A percentile compares a stretch with the other conserved stretches of the same genome.
Evolutionary conservation across 768 basidiomycete species (phyloP).

Genomic region (Podaxis sp.): DNA sequence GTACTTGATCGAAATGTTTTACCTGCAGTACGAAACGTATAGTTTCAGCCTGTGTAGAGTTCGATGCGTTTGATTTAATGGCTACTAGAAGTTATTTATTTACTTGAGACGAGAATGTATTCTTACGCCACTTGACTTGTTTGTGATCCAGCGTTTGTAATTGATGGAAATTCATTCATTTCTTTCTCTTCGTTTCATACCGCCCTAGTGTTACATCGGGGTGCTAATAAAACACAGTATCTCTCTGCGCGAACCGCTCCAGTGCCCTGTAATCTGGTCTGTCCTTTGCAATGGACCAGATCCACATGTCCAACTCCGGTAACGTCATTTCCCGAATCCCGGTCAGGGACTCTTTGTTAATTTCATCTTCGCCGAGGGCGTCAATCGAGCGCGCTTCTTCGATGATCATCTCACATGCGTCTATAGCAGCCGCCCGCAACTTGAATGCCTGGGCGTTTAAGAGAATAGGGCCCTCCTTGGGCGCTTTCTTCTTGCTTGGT

Average conservation of each 20-base stretch:
- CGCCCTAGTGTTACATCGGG: not conserved
- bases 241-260: constrained; percentile 61
- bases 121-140: not conserved
- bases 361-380: constrained; percentile 17
- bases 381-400: constrained; percentile 45
- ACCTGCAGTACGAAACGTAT: not conserved
- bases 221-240: constrained; percentile 69
- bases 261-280: constrained; percentile 67
- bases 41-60: not conserved
- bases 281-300: constrained; percentile 85
- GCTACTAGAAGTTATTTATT: not conserved
- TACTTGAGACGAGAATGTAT: not conserved
- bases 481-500: constrained; percentile 15
- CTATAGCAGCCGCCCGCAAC: constrained; percentile 76
- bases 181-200: not conserved
- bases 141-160: not conserved
- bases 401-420: constrained; percentile 73
- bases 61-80: not conserved
- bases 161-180: not conserved
- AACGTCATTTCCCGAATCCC: constrained; percentile 57
- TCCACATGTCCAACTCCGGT: constrained; percentile 71
- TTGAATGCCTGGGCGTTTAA: constrained; percentile 64
- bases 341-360: constrained; percentile 28
- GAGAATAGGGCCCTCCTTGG: constrained; percentile 51
- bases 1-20: constrained; percentile 6